Conservation (phyloP, 2,329 filamentous ascomycete genomes). For the Colletotrichum sp. region DNA sequence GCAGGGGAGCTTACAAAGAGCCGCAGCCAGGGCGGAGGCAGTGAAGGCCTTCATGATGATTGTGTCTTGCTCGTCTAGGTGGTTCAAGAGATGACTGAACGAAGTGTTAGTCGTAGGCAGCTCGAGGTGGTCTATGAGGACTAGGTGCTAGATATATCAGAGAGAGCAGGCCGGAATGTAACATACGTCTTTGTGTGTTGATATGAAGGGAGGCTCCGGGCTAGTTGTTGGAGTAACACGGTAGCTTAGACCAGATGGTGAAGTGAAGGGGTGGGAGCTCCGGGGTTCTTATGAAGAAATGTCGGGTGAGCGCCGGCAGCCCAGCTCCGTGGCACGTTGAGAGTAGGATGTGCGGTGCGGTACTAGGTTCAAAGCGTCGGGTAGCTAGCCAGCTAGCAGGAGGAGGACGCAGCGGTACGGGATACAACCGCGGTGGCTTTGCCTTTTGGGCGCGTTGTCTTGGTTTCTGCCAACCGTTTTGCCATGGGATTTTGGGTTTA, state of each 20-base stretch:
- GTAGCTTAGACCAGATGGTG: background rate
- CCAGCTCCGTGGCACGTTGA: background rate
- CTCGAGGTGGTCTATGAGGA: background rate
- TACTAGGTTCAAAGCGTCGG: constrained; percentile 17
- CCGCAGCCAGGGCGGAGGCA: constrained; percentile 2
- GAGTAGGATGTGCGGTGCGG: background rate
- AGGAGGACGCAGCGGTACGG: background rate
- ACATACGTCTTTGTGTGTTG: background rate
- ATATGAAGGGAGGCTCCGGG: background rate
- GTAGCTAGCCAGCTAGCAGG: background rate
- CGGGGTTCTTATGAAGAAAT: constrained; percentile 18
- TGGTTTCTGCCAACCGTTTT: constrained; percentile 4
- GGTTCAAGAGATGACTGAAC: too few relatives aligned
- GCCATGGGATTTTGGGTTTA: constrained; percentile 8
- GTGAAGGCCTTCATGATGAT: constrained; percentile 18
- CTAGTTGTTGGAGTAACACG: background rate
- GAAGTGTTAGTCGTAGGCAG: background rate
- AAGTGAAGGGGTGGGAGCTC: background rate
- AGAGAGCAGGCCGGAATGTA: background rate
- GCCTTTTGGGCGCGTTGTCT: background rate
- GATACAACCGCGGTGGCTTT: background rate
- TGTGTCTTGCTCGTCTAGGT: background rate
- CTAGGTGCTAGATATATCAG: background rate
- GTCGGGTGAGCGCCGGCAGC: background rate
- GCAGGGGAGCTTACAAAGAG: constrained; percentile 3